A percentile compares a stretch with the other conserved stretches of the same genome.
Conservation (phyloP, 2,329 filamentous ascomycete genomes). For the Chaetomiaceae sp. region DNA sequence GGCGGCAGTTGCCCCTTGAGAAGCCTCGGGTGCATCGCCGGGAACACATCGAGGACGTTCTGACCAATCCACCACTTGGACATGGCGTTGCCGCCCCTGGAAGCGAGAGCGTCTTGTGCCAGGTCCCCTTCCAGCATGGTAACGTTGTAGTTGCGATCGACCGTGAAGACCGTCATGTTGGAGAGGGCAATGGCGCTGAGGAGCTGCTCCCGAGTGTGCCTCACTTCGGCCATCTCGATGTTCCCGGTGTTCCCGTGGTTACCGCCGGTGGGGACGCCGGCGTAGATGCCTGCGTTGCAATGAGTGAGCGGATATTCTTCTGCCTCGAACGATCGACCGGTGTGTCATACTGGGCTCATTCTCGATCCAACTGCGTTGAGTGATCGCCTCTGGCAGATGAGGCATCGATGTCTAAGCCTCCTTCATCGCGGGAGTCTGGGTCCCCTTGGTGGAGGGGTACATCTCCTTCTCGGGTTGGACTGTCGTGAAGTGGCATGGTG, state of each 20-base stretch:
- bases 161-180: conserved; percentile 70
- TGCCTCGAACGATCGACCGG: too few species aligned
- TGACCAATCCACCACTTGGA: conserved; percentile 53
- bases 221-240: conserved; percentile 52
- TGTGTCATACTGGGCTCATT: too few species aligned
- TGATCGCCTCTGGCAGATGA: too few species aligned
- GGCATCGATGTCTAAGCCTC: too few species aligned
- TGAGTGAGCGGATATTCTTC: too few species aligned
- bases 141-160: conserved; percentile 57
- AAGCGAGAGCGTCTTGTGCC: conserved; percentile 43
- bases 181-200: conserved; percentile 70
- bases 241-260: conserved; percentile 55
- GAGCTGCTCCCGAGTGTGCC: conserved; percentile 64
- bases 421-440: too few species aligned
- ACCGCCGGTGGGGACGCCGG: neutral
- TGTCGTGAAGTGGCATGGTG: too few species aligned
- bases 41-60: conserved; percentile 63
- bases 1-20: conserved; percentile 41
- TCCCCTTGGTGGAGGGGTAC: too few species aligned
- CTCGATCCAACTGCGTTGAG: too few species aligned
- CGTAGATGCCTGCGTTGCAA: neutral
- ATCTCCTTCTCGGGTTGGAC: too few species aligned
- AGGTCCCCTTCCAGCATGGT: conserved; percentile 67
- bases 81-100: conserved; percentile 36
- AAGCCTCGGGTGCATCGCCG: conserved; percentile 41